These are phyloP conservation scores for Globisporangium solare DNA, from an alignment of 352 stramenopile genomes.

Conservation along the genomic window DNA sequence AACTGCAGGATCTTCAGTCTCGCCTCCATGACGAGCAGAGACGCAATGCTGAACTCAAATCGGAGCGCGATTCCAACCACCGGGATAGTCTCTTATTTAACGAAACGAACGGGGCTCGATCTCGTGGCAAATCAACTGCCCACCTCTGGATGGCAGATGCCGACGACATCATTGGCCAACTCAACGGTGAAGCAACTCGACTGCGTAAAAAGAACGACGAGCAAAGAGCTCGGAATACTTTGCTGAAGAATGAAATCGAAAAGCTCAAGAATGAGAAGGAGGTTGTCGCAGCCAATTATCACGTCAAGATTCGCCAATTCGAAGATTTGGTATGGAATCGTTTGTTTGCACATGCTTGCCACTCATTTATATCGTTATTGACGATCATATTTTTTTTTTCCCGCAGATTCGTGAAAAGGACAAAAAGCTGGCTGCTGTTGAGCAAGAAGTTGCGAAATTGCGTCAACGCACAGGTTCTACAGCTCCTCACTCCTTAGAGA, in stretches of 20 bases:
- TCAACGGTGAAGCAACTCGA: conserved; percentile 67
- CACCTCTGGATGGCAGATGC: conserved; percentile 85
- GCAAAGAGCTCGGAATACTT: conserved; percentile 33
- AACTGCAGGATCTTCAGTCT: conserved; percentile 53
- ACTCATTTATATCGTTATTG: neutral
- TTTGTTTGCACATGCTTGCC: neutral
- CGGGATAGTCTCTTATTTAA: conserved; percentile 40
- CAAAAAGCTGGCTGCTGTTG: conserved; percentile 67
- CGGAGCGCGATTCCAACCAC: conserved; percentile 33
- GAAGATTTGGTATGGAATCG: conserved; percentile 44
- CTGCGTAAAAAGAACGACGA: conserved; percentile 79
- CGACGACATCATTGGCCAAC: conserved; percentile 74
- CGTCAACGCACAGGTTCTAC: conserved; percentile 39
- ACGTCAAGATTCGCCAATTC: conserved; percentile 80
- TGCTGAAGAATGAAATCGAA: conserved; percentile 54
- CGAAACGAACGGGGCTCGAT: conserved; percentile 35
- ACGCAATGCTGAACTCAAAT: conserved; percentile 52
- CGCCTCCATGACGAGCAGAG: conserved; percentile 59
- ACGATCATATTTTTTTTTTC: conserved; percentile 9
- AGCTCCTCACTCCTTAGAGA: conserved; percentile 18
- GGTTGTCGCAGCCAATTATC: conserved; percentile 62
- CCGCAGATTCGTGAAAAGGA: conserved; percentile 76
- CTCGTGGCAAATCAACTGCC: conserved; percentile 55
- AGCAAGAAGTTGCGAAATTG: conserved; percentile 71
- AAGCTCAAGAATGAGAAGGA: conserved; percentile 76